Base-by-base conservation (phyloP, 257 asterid genomes). In the Cynanchum wilfordii region DNA sequence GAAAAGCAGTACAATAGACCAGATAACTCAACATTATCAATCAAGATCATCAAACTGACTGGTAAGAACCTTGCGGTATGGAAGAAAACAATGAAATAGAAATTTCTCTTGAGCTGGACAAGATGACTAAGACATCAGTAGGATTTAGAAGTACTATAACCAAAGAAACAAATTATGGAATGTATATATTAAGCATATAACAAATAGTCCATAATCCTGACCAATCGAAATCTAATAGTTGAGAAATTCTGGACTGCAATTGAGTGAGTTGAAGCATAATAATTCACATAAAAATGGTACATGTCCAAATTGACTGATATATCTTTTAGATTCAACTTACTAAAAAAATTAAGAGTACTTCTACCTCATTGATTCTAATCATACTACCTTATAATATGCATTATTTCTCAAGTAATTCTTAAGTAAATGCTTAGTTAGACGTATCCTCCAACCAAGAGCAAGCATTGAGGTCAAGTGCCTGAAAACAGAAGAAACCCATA, bases 391-490 rank as follows among this genome's bases (percentile, higher is more conserved):
- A 79, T 95, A 95, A 77, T 90, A 95, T 73, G 97, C 99, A 69
- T 90, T 95, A 60, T 82, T 95, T 79, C 91, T 87, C 70, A 95
- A 82, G 85, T 92, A 95, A 79, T 86, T 89, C 77, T 79, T 89
- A 58, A 92, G 87, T 56, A 95, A 81, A 86, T 95, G 97, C 82
- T 87, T 88, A 76, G 99, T 92, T 77, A 95, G 83, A 69, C 99
- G 95, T 81, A 92, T 95, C 75, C 98, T 92, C 99, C 99, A 95
- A 81, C 97, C 99, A 83, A 95, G 96, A 38, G 99, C 99, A 80
- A 95, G 93, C 86, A 84, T 78, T 54, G 89, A 68, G 30, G 97
- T 95, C 84, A 95, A 89, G 84, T 92, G 87, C 88, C 99, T 95
- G 85, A 38, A 64, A 42, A 65, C 19, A 70, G 17, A 45, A 71